Percentiles rank a stretch among this genome's conserved stretches.
Evolutionary conservation across 441 rosid genomes (phyloP).

Genomic region (Pelargonium myrrhifolium): DNA sequence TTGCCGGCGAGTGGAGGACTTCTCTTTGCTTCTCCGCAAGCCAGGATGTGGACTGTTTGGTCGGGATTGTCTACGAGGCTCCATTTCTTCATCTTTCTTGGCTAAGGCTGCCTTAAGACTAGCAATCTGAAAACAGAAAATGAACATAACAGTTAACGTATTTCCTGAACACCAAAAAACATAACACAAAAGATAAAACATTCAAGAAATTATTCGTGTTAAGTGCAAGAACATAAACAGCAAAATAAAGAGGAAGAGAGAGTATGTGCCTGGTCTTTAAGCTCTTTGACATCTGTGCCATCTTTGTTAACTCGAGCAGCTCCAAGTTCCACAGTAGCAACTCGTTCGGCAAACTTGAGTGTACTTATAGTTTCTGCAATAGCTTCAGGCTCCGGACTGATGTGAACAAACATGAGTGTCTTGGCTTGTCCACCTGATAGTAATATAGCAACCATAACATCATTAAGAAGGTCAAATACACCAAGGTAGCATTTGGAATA

Average conservation of each 20-base stretch:
- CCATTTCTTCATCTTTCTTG: constrained; percentile 57
- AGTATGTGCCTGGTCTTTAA: constrained; percentile 54
- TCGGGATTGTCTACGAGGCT: constrained; percentile 25
- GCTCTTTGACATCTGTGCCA: constrained; percentile 64
- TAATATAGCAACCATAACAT: no score
- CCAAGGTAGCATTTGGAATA: no score
- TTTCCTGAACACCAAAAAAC: no score
- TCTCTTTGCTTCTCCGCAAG: constrained; percentile 30
- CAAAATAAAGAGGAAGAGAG: background rate
- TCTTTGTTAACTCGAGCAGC: constrained; percentile 79
- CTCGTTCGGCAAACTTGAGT: constrained; percentile 83
- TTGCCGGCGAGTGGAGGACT: constrained; percentile 25
- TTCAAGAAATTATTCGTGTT: background rate
- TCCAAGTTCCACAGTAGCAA: constrained; percentile 82
- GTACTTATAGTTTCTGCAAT: constrained; percentile 79
- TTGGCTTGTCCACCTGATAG: constrained; percentile 86
- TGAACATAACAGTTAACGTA: background rate
- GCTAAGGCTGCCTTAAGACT: constrained; percentile 76
- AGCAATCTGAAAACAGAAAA: constrained; percentile 53
- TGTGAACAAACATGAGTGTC: constrained; percentile 86
- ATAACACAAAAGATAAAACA: no score
- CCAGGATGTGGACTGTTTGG: constrained; percentile 43
- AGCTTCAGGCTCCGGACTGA: constrained; percentile 78
- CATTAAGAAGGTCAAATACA: no score
- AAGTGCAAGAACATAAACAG: no score